These are phyloP conservation scores for Solanum hybrid DNA, from an alignment of 305 asterid genomes.

Conservation along the genomic window DNA sequence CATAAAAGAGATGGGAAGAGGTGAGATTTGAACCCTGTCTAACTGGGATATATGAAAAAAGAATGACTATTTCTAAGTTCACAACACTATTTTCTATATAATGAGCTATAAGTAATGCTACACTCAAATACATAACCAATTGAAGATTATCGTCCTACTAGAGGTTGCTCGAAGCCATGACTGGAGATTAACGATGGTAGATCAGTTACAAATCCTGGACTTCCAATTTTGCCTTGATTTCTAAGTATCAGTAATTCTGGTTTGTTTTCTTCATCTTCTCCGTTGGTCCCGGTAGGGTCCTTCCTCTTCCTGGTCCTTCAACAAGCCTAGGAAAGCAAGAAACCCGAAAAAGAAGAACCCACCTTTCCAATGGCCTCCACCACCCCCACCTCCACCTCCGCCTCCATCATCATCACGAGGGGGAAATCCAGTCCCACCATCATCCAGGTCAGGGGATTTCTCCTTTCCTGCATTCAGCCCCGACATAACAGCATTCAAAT, in stretches of 20 bases:
- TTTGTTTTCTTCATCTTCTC: constrained; percentile 10
- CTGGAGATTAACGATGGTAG: neutral
- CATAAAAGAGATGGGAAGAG: neutral
- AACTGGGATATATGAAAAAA: neutral
- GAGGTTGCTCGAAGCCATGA: neutral
- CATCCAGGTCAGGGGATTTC: constrained; percentile 78
- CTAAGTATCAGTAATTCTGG: neutral
- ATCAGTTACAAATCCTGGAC: neutral
- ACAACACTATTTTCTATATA: neutral
- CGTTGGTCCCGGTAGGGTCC: constrained; percentile 31
- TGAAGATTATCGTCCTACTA: neutral
- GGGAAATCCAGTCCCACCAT: constrained; percentile 75
- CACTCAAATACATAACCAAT: neutral
- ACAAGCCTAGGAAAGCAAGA: constrained; percentile 57
- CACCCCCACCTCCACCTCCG: constrained; percentile 83
- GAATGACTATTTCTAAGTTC: neutral
- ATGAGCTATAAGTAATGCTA: neutral
- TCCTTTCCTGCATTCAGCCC: constrained; percentile 48
- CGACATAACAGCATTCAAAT: neutral
- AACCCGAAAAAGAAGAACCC: constrained; percentile 77
- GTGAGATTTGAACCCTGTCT: neutral
- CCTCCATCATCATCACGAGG: constrained; percentile 75
- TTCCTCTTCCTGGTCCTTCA: constrained; percentile 68
- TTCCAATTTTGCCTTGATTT: neutral
- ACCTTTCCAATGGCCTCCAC: constrained; percentile 68